These are phyloP conservation scores for Calocybe gangraenosa DNA, from an alignment of 768 basidiomycete species.

Conservation along the genomic window DNA sequence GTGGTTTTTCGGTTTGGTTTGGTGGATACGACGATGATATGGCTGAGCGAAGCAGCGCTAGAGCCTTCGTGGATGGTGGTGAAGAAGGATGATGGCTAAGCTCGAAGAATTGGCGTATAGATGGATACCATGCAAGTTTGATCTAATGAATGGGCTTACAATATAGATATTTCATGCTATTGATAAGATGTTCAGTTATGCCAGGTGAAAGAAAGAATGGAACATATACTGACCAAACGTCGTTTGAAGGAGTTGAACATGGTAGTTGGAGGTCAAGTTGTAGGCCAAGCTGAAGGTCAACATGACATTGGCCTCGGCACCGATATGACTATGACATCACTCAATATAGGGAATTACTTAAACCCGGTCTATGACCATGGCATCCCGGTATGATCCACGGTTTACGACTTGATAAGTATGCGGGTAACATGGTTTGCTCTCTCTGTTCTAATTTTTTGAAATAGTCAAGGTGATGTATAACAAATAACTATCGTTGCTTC, in stretches of 20 bases:
- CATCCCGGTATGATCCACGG: too few species aligned
- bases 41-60: constrained; percentile 55
- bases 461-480: too few species aligned
- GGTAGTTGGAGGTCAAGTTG: neutral
- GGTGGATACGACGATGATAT: constrained; percentile 62
- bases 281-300: neutral
- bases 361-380: too few species aligned
- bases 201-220: neutral
- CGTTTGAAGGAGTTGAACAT: constrained; percentile 38
- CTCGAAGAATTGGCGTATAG: constrained; percentile 6
- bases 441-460: too few species aligned
- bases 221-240: constrained; percentile 26
- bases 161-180: constrained; percentile 58
- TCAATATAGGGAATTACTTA: too few species aligned
- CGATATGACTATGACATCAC: too few species aligned
- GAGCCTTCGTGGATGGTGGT: constrained; percentile 58
- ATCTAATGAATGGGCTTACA: neutral
- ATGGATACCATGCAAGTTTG: neutral
- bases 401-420: too few species aligned
- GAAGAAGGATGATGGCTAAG: constrained; percentile 62
- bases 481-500: too few species aligned
- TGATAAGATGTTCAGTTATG: neutral
- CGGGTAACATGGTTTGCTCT: too few species aligned
- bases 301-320: too few species aligned
- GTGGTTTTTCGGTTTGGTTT: constrained; percentile 34